A percentile compares a stretch with the other conserved stretches of the same genome.
Conservation (phyloP, 345 rosid genomes). For the Cardamine chenopodiifolia region DNA sequence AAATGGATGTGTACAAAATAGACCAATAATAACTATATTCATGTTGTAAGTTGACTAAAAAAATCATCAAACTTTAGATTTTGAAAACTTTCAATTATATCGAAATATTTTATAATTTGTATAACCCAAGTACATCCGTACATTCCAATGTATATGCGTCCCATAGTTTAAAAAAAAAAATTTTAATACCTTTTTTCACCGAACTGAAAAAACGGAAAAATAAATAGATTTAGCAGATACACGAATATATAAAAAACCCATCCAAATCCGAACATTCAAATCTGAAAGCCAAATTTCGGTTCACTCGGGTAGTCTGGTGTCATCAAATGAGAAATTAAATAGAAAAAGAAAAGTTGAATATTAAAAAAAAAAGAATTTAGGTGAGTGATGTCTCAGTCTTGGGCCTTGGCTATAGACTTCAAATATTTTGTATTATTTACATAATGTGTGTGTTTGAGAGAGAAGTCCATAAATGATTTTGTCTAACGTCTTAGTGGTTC, state of each 20-base stretch:
- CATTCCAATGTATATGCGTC: conserved; percentile 15
- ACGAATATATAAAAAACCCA: background rate
- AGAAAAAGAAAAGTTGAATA: background rate
- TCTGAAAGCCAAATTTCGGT: background rate
- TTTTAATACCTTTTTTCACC: background rate
- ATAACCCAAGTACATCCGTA: conserved; percentile 39
- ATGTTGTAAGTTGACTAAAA: conserved; percentile 15
- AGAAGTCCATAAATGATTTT: conserved; percentile 39
- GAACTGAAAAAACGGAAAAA: background rate
- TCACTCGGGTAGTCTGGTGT: conserved; percentile 9
- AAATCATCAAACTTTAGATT: conserved; percentile 16
- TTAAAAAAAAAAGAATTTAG: background rate
- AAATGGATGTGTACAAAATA: conserved; percentile 20
- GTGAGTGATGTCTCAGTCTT: conserved; percentile 28
- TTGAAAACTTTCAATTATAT: background rate
- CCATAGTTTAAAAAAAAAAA: background rate
- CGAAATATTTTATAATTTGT: background rate
- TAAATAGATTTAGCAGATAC: background rate
- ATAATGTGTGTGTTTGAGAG: background rate
- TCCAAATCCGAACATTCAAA: background rate
- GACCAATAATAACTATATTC: conserved; percentile 5
- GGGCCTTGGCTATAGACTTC: background rate
- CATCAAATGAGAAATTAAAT: background rate
- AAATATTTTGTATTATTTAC: background rate
- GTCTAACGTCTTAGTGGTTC: conserved; percentile 18